Evolutionary conservation across 495 filamentous ascomycete genomes (phyloP), one percentile per base, ranked within the genome.

Genomic region (Daldinia bambusicola): DNA sequence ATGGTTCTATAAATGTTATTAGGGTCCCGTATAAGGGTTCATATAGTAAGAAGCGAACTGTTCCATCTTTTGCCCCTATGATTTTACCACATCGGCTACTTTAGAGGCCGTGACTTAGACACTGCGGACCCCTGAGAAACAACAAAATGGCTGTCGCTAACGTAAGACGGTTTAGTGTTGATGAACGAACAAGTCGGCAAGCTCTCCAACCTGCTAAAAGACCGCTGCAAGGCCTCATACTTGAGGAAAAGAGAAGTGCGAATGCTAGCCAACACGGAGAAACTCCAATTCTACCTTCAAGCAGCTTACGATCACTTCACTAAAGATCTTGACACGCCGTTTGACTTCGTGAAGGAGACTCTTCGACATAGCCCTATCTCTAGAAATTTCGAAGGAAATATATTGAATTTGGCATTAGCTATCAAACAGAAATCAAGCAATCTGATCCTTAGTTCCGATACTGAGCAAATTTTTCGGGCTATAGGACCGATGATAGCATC

Each of bases 241-340:
- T 61, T 74, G 2, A 70, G 73, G 12, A 88, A 86, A 58, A 78
- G 67, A 2, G 67, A 76, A 55, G 70, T 80, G 2, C 78, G 86
- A 5, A 85, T 88, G 81, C 69, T 84, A 6, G 79, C 81, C 5
- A 81, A 84, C 58, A 78, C 80, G 0, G 85, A 88, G 31, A 82
- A 86, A 67, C 76, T 89, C 0, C 79, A 86, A 18, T 70, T 76
- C 5, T 85, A 84, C 59, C 72, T 89, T 6, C 80, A 85, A 62
- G 76, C 74, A 16, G 88, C 84, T 0, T 89, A 86, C 60, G 82
- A 87, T 36, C 87, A 90, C 67, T 90, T 90, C 61, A 79, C 87
- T 0, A 74, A 74, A 1, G 71, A 81, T 45, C 78, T 86, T 4
- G 79, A 87, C 55, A 75, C 67, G 5, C 85, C 87, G 0, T 89